These are phyloP conservation scores for Rheum nobile DNA, from an alignment of 148 eudicot species.

Conservation along the genomic window DNA sequence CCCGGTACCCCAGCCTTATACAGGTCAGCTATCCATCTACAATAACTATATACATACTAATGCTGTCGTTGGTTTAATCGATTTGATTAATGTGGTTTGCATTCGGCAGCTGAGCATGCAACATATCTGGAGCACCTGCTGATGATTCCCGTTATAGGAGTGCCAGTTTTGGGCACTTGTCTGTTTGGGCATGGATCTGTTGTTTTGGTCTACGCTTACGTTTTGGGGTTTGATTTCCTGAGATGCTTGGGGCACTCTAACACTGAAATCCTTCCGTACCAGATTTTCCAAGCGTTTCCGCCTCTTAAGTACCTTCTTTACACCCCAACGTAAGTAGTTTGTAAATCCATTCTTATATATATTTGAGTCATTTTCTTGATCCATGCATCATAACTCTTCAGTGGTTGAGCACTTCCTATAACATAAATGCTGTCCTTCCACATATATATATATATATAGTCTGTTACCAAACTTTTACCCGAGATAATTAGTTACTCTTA, in stretches of 20 bases:
- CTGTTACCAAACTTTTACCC: too few relatives aligned
- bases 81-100: neutral
- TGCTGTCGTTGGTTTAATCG: too few relatives aligned
- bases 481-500: too few relatives aligned
- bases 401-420: too few relatives aligned
- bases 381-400: too few relatives aligned
- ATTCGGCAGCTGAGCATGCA: slow-evolving; percentile 53
- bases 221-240: slow-evolving; percentile 57
- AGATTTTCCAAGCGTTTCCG: slow-evolving; percentile 47
- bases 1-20: slow-evolving; percentile 47
- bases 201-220: slow-evolving; percentile 44
- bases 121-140: slow-evolving; percentile 58
- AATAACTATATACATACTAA: too few relatives aligned
- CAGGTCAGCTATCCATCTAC: slow-evolving; percentile 26
- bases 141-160: slow-evolving; percentile 30
- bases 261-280: slow-evolving; percentile 62
- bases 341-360: too few relatives aligned
- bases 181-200: slow-evolving; percentile 48
- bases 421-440: too few relatives aligned
- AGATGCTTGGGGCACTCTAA: slow-evolving; percentile 70
- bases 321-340: slow-evolving; percentile 68
- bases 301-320: slow-evolving; percentile 47
- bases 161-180: slow-evolving; percentile 46
- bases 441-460: too few relatives aligned
- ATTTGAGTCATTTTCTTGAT: neutral